Evolutionary conservation across 139 green algal genomes (phyloP).

Genomic region (Micractinium sp.): DNA sequence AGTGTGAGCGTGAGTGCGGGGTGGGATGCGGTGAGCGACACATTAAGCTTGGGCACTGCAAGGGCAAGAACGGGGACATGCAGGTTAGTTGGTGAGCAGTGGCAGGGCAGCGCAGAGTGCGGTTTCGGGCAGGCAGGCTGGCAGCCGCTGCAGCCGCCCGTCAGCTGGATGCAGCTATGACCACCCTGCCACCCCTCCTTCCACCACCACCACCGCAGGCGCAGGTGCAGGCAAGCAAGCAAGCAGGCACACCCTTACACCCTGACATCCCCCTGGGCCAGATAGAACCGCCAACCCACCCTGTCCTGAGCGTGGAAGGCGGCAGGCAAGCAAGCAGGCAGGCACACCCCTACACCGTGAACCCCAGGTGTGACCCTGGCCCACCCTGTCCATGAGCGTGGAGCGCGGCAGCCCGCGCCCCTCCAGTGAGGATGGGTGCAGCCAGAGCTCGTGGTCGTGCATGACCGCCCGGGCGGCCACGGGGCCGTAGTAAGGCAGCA

Average conservation of each 20-base stretch:
- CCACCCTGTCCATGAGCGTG: slow-evolving; percentile 12
- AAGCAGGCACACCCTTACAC: too few relatives aligned
- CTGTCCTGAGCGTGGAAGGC: background rate
- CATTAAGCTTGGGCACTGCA: too few relatives aligned
- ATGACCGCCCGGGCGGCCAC: slow-evolving; percentile 61
- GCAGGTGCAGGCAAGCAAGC: too few relatives aligned
- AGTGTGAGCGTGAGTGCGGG: background rate
- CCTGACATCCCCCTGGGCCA: too few relatives aligned
- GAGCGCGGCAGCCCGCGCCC: slow-evolving; percentile 30
- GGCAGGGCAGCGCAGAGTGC: background rate
- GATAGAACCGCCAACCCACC: background rate
- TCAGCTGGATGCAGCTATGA: too few relatives aligned
- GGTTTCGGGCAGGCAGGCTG: background rate
- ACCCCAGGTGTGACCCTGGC: background rate
- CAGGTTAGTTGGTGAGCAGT: too few relatives aligned
- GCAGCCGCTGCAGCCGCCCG: too few relatives aligned
- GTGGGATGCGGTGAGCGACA: background rate
- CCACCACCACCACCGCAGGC: too few relatives aligned
- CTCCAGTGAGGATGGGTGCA: slow-evolving; percentile 71
- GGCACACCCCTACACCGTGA: too few relatives aligned
- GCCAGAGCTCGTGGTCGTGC: slow-evolving; percentile 84
- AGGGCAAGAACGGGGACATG: too few relatives aligned
- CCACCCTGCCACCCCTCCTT: background rate
- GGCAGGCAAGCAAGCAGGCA: too few relatives aligned
- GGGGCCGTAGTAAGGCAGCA: slow-evolving; percentile 70